Conservation (phyloP, 129 eudicot species). For the Flaveria brownii region DNA sequence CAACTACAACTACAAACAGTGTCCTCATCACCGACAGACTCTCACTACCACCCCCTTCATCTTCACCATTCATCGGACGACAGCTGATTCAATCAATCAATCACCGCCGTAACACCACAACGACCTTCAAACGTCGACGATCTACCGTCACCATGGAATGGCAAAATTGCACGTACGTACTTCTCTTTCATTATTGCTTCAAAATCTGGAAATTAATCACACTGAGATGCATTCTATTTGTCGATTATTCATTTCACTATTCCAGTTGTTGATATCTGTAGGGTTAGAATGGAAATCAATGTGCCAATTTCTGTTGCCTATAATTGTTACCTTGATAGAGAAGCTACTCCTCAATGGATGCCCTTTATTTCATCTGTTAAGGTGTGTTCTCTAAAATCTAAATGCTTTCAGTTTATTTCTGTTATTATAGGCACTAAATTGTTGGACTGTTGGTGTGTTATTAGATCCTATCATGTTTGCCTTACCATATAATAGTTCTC, state of each 20-base stretch:
- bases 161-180: conserved; percentile 80
- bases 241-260: no score
- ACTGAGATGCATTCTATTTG: no score
- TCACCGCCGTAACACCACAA: conserved; percentile 21
- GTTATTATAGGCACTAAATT: no score
- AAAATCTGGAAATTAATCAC: no score
- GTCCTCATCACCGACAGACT: conserved; percentile 16
- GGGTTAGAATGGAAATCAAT: conserved; percentile 83
- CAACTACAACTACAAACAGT: conserved; percentile 1
- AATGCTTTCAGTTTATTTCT: no score
- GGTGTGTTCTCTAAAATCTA: conserved; percentile 34
- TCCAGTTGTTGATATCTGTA: conserved; percentile 31
- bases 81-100: conserved; percentile 15
- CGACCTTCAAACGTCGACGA: conserved; percentile 38
- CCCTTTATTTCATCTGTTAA: conserved; percentile 91
- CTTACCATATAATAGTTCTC: no score
- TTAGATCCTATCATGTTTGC: no score
- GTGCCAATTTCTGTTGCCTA: conserved; percentile 88
- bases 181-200: no score
- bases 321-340: conserved; percentile 78
- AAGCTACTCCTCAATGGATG: conserved; percentile 94
- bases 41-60: conserved; percentile 11
- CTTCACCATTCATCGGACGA: conserved; percentile 14
- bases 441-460: no score
- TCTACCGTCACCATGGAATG: conserved; percentile 62